phyloP scores from a whole-genome alignment of 768 basidiomycete species.

The Tubosaeta sp. region DNA sequence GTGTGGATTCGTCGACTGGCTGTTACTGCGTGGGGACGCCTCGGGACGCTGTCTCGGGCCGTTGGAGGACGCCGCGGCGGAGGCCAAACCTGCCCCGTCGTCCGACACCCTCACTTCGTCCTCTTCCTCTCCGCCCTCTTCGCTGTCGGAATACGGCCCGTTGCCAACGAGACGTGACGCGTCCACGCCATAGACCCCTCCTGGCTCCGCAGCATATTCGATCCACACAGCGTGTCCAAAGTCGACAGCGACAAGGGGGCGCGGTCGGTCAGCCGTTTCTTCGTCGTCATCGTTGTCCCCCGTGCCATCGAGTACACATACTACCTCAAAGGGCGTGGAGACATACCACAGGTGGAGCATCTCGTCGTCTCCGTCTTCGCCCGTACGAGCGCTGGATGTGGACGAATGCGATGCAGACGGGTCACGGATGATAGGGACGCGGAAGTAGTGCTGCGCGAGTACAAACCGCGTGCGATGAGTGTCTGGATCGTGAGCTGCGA shows the following conservation, averaged over 20 bases:
- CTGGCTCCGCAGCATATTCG: conserved; percentile 44
- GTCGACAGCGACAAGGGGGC: conserved; percentile 76
- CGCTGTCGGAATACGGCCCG: conserved; percentile 22
- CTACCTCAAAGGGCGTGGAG: conserved; percentile 66
- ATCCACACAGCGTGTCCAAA: conserved; percentile 89
- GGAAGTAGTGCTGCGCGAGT: conserved; percentile 73
- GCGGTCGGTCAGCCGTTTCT: conserved; percentile 43
- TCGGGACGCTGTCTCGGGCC: neutral
- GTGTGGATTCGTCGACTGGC: conserved; percentile 11
- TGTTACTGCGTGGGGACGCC: neutral
- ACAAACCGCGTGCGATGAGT: conserved; percentile 60
- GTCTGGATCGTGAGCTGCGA: conserved; percentile 57
- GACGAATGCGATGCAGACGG: conserved; percentile 9
- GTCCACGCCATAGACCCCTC: conserved; percentile 27
- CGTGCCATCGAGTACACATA: conserved; percentile 52
- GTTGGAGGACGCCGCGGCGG: conserved; percentile 4
- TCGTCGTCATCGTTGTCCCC: conserved; percentile 31
- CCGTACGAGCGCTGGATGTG: neutral
- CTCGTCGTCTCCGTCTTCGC: conserved; percentile 40
- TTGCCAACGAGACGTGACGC: conserved; percentile 28
- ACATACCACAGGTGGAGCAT: conserved; percentile 71
- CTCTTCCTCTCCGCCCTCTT: conserved; percentile 25
- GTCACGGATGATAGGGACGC: conserved; percentile 49
- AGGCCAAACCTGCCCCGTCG: neutral
- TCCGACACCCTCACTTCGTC: conserved; percentile 16